Base-by-base conservation (phyloP, 2,329 filamentous ascomycete species). In the Aspergillus viridinutans region DNA sequence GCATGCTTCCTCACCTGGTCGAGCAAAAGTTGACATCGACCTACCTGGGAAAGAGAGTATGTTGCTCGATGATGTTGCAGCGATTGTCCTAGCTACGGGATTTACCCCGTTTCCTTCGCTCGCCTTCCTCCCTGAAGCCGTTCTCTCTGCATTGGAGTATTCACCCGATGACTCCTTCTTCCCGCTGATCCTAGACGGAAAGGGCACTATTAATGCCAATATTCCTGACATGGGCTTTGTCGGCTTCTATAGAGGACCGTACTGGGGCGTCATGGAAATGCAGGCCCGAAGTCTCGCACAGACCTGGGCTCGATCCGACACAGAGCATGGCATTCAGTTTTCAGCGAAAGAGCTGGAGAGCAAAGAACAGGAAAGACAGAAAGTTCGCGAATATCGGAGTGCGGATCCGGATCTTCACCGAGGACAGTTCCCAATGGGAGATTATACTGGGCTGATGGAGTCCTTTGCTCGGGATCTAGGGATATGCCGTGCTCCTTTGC, bases 241-340 rank as follows among this genome's bases (percentile, higher is more conserved):
- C 1, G 90, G 90, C 0, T 91, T 92, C 72, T 95, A 95, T 68
- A 83, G 90, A 59, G 89, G 89, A 0, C 90, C 90, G 0, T 94
- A 90, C 70, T 95, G 90, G 90, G 88, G 88, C 1, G 85, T 92
- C 0, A 91, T 93, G 81, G 90, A 94, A 71, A 90, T 92, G 87
- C 90, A 95, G 73, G 87, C 90, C 2, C 83, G 88, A 1, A 81
- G 89, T 59, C 75, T 92, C 5, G 80, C 86, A 0, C 72, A 81
- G 12, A 69, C 84, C 10, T 92, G 89, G 88, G 72, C 67, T 6
- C 50, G 17, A n/a, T 17, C 32, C 3, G 40, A 57, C 9, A 9
- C 53, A 1, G 21, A 50, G 10, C n/a, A 53, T 7, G 42, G 50
- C 3, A 32, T 26, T 0, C 23, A 21, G 17, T 23, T 57, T 9